These are phyloP conservation scores for Lachancea sp. DNA, from an alignment of 805 yeast species.

Conservation along the genomic window DNA sequence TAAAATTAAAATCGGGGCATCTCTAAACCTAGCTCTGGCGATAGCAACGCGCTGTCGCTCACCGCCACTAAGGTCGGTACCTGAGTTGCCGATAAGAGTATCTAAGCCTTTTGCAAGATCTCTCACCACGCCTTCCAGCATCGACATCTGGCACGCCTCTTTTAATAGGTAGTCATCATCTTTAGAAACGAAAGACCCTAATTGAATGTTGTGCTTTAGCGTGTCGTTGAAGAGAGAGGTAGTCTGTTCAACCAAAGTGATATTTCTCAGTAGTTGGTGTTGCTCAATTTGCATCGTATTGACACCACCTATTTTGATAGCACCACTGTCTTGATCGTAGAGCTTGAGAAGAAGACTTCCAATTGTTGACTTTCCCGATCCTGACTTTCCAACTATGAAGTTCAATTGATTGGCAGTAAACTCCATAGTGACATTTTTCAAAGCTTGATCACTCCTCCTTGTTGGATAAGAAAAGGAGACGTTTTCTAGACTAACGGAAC, in stretches of 20 bases:
- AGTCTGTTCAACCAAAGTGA: slow-evolving; percentile 70
- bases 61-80: slow-evolving; percentile 73
- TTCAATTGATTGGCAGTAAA: slow-evolving; percentile 44
- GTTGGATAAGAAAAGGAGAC: slow-evolving; percentile 62
- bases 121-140: slow-evolving; percentile 43
- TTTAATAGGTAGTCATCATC: slow-evolving; percentile 21
- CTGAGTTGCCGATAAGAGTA: slow-evolving; percentile 42
- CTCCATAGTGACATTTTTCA: slow-evolving; percentile 42
- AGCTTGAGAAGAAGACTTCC: slow-evolving; percentile 55
- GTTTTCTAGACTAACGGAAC: slow-evolving; percentile 41
- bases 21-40: slow-evolving; percentile 72
- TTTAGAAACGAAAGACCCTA: slow-evolving; percentile 36
- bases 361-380: slow-evolving; percentile 88
- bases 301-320: slow-evolving; percentile 50
- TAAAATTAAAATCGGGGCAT: slow-evolving; percentile 68
- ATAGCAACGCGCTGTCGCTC: slow-evolving; percentile 78
- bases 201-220: slow-evolving; percentile 52
- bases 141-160: slow-evolving; percentile 47
- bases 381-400: slow-evolving; percentile 80
- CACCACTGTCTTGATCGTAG: slow-evolving; percentile 49
- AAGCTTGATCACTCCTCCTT: slow-evolving; percentile 41
- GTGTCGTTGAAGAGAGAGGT: slow-evolving; percentile 61
- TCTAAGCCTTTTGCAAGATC: slow-evolving; percentile 50
- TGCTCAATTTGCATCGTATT: slow-evolving; percentile 39
- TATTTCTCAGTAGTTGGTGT: slow-evolving; percentile 51